phyloP scores from a whole-genome alignment of 331 rosid species.

The Malus hybrid region DNA sequence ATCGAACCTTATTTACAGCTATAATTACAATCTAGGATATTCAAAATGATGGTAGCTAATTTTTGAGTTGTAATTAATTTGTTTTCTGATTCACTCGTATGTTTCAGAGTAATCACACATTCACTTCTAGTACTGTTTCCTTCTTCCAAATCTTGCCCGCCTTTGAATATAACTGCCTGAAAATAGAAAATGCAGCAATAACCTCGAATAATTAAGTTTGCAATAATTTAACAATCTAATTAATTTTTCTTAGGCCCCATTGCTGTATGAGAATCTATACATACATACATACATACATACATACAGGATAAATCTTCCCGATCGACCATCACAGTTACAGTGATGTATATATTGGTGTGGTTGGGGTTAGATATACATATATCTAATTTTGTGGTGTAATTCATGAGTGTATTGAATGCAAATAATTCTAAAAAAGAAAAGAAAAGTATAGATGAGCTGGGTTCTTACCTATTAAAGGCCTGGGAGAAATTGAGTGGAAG shows the following conservation, averaged over 20 bases:
- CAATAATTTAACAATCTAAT: not conserved
- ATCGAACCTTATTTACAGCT: not conserved
- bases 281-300: too few species aligned
- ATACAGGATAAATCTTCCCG: too few species aligned
- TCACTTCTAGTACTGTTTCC: conserved; percentile 25
- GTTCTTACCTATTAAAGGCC: conserved; percentile 28
- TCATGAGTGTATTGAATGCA: conserved; percentile 1
- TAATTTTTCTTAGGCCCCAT: not conserved
- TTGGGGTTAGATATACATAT: not conserved
- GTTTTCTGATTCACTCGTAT: not conserved
- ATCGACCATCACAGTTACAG: too few species aligned
- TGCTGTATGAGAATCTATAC: too few species aligned
- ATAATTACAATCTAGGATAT: not conserved
- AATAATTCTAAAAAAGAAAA: not conserved
- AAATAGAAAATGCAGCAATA: not conserved
- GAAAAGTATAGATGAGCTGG: not conserved
- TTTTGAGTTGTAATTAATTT: not conserved
- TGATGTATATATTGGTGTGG: not conserved
- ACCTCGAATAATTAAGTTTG: not conserved
- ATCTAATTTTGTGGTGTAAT: not conserved
- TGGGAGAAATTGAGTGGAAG: conserved; percentile 39
- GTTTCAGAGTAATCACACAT: not conserved
- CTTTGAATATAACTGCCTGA: conserved; percentile 43
- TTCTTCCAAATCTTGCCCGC: conserved; percentile 30
- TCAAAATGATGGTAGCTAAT: not conserved